Base-by-base conservation (phyloP, 805 yeast species). In the Schwanniomyces yamadae region DNA sequence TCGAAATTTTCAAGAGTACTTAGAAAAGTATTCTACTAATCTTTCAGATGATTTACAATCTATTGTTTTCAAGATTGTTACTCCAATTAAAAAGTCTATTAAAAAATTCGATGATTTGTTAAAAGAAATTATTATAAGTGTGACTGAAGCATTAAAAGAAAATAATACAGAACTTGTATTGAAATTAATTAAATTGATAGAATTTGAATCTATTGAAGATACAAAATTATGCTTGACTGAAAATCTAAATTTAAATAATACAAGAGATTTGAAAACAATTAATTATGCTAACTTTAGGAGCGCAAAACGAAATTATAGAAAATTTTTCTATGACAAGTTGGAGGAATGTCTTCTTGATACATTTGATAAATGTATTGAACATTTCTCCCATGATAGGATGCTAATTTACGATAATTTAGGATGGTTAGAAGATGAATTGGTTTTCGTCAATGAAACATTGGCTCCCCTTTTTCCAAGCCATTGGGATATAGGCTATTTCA, bases 341-440 rank as follows among this genome's bases (percentile, higher is more conserved):
- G 74, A 77, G 44, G 71, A 70, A 33, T 73, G 86, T 5, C 73
- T 90, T 9, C 66, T 61, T 18, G 84, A 80, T 14, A 82, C 83
- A 26, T 89, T 89, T 62, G 66, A 72, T 23, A 77, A 80, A 40
- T 80, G 89, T 63, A 73, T 68, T 49, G 76, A 72, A 40, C 72
- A 72, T 39, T 81, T 70, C 52, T 63, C 60, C 17, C 40, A 54
- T 4, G 76, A 72, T 33, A 71, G 71, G 24, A 77, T 80, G 59
- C 71, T 69, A 12, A 78, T 88, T 1, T 69, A 85, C 39, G 82
- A 82, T 25, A 79, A 84, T 46, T 61, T 90, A 37, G 82, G 80
- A 39, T 91, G 96, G 90, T 74, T 89, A 13, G 87, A 83, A 56
- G 82, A 83, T 46, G 97, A 91, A 50, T 62, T 93, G 37, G 60